Base-by-base conservation (phyloP, 2,329 filamentous ascomycete genomes). In the Lasiodiplodia hormozganensis region DNA sequence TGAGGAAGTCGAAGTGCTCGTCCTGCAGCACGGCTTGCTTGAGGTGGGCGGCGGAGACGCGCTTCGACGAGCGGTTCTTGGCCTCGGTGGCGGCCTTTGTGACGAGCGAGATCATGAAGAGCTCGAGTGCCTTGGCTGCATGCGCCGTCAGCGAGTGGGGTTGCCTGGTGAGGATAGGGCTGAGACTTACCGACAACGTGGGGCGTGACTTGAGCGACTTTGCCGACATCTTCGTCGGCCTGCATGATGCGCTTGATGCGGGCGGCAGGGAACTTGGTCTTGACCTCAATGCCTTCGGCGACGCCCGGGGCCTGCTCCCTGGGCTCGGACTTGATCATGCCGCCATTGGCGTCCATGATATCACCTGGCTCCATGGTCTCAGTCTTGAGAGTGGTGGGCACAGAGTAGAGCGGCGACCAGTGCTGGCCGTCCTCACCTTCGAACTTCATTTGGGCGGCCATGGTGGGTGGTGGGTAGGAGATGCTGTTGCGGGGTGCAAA, bases 161-260 rank as follows among this genome's bases (percentile, higher is more conserved):
- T 36, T 38, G 54, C 57, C 56, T 18, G 60, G 38, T 54, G 38
- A 34, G 56, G 52, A 54, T 34, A 54, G 49, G 68, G 23, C 52
- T 65, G 51, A 54, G 25, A 83, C 87, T 76, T 85, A 89, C 88
- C 89, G 54, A 98, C 95, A 31, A 95, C 96, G 68, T 97, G 96
- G 18, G 95, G 95, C 0, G 96, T 97, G 70, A 98, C 96, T 81
- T 99, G 96, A 4, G 96, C 94, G 11, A 99, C 96, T 82, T 99
- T 99, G 70, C 96, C 96, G 0, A 99, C 94, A 78, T 99, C 96
- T 77, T 99, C 96, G 76, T 99, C 96, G 12, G 95, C 95, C 82
- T 99, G 96, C 96, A 99, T 98, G 76, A 99, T 98, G 64, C 96
- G 90, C 85, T 99, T 99, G 84, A 99, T 99, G 70, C 96, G 88